phyloP scores from a whole-genome alignment of 495 filamentous ascomycete species.

The Sordaria brevicollis region DNA sequence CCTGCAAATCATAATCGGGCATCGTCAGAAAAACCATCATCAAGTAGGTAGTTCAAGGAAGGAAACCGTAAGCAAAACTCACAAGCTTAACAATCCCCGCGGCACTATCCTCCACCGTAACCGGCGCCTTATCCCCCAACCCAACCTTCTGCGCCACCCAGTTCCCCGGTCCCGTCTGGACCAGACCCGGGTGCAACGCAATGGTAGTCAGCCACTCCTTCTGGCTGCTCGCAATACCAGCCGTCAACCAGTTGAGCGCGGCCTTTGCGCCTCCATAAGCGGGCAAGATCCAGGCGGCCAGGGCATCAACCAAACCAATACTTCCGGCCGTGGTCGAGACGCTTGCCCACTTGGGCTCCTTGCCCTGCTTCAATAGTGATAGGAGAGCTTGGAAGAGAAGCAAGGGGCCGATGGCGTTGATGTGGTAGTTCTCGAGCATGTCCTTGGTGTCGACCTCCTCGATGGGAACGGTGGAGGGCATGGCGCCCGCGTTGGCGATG shows the following conservation, averaged over 20 bases:
- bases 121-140: neutral
- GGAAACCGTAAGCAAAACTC: neutral
- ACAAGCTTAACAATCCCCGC: neutral
- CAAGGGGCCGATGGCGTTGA: conserved; percentile 13
- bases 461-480: conserved; percentile 1
- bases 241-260: conserved; percentile 13
- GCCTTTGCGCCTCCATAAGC: conserved; percentile 13
- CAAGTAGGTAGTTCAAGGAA: neutral
- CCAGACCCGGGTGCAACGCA: neutral
- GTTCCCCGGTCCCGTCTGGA: neutral
- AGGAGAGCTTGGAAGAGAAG: conserved; percentile 9
- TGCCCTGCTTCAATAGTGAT: conserved; percentile 8
- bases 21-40: neutral
- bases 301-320: conserved; percentile 4
- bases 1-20: neutral
- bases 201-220: neutral
- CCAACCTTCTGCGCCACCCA: neutral
- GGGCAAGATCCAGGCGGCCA: conserved; percentile 4
- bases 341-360: conserved; percentile 6
- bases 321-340: conserved; percentile 8
- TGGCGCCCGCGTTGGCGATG: conserved; percentile 16
- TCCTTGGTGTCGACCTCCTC: conserved; percentile 5
- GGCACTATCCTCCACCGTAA: neutral
- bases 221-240: neutral
- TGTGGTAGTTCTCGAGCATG: neutral